phyloP scores from a whole-genome alignment of 805 yeast genomes.

The Metschnikowia vanudenii region DNA sequence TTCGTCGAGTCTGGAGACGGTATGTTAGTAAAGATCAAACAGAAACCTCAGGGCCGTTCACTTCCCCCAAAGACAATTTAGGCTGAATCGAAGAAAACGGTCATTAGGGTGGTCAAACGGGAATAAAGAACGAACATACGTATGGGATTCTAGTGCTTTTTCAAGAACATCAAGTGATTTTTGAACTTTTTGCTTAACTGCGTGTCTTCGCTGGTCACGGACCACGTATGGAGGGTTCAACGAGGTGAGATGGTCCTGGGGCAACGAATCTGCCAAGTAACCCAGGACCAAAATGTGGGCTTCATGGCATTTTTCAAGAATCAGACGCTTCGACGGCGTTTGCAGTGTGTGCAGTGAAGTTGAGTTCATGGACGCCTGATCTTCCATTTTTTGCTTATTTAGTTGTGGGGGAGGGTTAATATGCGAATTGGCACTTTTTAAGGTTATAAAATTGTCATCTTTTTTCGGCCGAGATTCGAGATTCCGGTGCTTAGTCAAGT shows the following conservation, averaged over 20 bases:
- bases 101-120: no score
- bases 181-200: constrained; percentile 29
- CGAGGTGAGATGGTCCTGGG: constrained; percentile 25
- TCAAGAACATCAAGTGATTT: constrained; percentile 30
- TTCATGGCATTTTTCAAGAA: constrained; percentile 28
- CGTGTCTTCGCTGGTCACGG: constrained; percentile 21
- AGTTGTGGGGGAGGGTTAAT: no score
- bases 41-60: no score
- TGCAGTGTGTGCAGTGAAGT: background rate
- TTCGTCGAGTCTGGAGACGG: constrained; percentile 37
- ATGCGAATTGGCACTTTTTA: no score
- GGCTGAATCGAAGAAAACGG: no score
- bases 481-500: no score
- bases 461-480: no score
- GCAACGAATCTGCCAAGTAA: constrained; percentile 30
- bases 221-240: constrained; percentile 22
- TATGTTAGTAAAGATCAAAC: background rate
- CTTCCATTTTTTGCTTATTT: background rate
- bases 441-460: no score
- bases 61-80: no score
- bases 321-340: background rate
- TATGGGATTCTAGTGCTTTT: constrained; percentile 29
- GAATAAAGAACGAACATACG: constrained; percentile 25
- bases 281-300: constrained; percentile 32
- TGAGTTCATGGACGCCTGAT: background rate